These are phyloP conservation scores for Cornus florida DNA, from an alignment of 148 eudicot genomes.

Conservation along the genomic window DNA sequence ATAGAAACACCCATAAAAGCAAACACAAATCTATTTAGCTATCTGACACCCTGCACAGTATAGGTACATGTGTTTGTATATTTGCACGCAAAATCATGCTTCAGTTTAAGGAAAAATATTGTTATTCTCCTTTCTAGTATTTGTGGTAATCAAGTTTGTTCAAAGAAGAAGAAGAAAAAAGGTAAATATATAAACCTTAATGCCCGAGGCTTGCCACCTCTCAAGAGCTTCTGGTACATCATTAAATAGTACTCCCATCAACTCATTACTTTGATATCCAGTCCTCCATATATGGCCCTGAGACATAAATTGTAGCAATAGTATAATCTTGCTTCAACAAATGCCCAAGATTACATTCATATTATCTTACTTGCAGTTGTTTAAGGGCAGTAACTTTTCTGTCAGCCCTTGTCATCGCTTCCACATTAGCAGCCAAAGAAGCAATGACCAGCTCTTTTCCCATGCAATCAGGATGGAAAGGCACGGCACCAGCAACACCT, in stretches of 20 bases:
- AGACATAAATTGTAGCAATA: not conserved
- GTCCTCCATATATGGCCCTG: constrained; percentile 18
- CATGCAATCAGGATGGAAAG: constrained; percentile 18
- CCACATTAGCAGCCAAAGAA: constrained; percentile 23
- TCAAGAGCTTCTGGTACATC: constrained; percentile 24
- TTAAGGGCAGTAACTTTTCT: constrained; percentile 14
- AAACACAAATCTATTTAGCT: too few species aligned
- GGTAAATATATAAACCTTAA: constrained; percentile 11
- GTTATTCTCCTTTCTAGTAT: too few species aligned
- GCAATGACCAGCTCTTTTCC: constrained; percentile 19
- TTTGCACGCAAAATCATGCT: too few species aligned
- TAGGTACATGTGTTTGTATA: too few species aligned
- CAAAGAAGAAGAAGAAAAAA: too few species aligned
- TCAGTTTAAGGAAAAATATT: too few species aligned
- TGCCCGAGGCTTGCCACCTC: constrained; percentile 27
- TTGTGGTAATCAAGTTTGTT: too few species aligned
- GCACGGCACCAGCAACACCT: constrained; percentile 10
- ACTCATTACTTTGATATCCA: constrained; percentile 14
- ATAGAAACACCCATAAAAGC: too few species aligned
- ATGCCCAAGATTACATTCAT: not conserved
- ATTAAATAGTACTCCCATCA: constrained; percentile 13
- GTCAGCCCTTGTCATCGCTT: constrained; percentile 15
- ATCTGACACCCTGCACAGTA: too few species aligned
- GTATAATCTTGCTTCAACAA: not conserved
- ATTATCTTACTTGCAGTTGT: constrained; percentile 12